Conservation (phyloP, 805 yeast species). For the Blastobotrys terrestris region DNA sequence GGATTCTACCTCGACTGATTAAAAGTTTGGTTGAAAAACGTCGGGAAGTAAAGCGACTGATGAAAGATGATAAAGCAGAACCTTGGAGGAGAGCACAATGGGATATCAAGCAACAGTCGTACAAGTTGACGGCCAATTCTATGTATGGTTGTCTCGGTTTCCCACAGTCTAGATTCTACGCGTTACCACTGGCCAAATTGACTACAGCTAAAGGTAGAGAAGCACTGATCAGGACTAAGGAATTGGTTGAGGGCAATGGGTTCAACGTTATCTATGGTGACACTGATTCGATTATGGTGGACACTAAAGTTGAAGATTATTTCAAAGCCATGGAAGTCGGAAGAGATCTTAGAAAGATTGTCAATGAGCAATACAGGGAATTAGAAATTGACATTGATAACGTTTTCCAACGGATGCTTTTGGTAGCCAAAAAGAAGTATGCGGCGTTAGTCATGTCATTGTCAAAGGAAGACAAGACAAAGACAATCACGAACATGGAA, state of each 20-base stretch:
- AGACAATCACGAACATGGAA: slow-evolving; percentile 57
- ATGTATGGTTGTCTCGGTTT: slow-evolving; percentile 99
- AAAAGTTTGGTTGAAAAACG: slow-evolving; percentile 85
- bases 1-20: slow-evolving; percentile 81
- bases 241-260: slow-evolving; percentile 78
- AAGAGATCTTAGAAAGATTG: slow-evolving; percentile 72
- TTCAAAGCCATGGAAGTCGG: slow-evolving; percentile 78
- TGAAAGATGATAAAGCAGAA: slow-evolving; percentile 55
- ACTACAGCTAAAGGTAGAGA: slow-evolving; percentile 95
- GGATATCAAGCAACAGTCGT: slow-evolving; percentile 93
- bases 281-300: slow-evolving; percentile 98
- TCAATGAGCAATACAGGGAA: slow-evolving; percentile 80
- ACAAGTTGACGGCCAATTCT: slow-evolving; percentile 96
- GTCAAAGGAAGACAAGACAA: slow-evolving; percentile 53
- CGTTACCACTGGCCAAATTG: slow-evolving; percentile 91
- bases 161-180: slow-evolving; percentile 86
- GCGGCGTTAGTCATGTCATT: slow-evolving; percentile 73
- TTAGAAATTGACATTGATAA: slow-evolving; percentile 95
- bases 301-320: slow-evolving; percentile 67
- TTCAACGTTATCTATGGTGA: slow-evolving; percentile 93
- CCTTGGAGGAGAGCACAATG: slow-evolving; percentile 52
- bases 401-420: slow-evolving; percentile 72
- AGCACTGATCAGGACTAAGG: slow-evolving; percentile 86
- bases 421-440: slow-evolving; percentile 95
- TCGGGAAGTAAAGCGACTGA: slow-evolving; percentile 79